Percentiles rank a stretch among this genome's conserved stretches.
phyloP scores from a whole-genome alignment of 352 stramenopile species.

The Pythium rhizo-oryzae region DNA sequence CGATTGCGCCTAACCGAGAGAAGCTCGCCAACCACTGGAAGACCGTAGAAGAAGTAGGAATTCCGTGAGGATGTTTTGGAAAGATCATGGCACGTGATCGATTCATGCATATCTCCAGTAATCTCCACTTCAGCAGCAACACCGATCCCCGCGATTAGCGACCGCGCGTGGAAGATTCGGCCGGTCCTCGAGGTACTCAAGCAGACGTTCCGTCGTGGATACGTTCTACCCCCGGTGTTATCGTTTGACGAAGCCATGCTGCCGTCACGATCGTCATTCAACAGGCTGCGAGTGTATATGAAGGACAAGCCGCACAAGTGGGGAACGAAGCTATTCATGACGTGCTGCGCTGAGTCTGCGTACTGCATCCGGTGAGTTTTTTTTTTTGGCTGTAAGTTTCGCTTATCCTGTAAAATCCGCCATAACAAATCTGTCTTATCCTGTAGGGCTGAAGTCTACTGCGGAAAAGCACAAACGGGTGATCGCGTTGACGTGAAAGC shows the following conservation, averaged over 20 bases:
- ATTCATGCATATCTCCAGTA: neutral
- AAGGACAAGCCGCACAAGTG: slow-evolving; percentile 40
- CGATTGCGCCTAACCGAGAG: no score
- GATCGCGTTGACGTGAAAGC: no score
- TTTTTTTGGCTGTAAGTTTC: no score
- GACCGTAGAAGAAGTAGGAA: no score
- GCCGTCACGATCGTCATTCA: slow-evolving; percentile 24
- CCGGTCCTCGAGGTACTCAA: neutral
- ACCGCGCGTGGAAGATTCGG: slow-evolving; percentile 13
- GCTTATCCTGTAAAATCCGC: no score
- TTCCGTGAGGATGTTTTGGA: no score
- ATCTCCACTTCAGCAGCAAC: slow-evolving; percentile 13
- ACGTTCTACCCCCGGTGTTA: neutral
- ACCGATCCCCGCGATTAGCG: no score
- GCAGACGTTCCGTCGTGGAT: slow-evolving; percentile 1
- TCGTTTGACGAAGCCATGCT: slow-evolving; percentile 37
- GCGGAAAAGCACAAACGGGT: slow-evolving; percentile 9
- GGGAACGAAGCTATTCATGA: slow-evolving; percentile 39
- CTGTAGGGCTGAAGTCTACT: slow-evolving; percentile 20
- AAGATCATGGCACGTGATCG: no score
- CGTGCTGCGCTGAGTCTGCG: slow-evolving; percentile 21
- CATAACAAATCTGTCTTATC: no score
- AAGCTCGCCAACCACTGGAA: no score
- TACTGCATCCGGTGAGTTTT: slow-evolving; percentile 28
- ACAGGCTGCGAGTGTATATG: slow-evolving; percentile 40